phyloP scores from a whole-genome alignment of 805 yeast species.

The Metschnikowia similis region DNA sequence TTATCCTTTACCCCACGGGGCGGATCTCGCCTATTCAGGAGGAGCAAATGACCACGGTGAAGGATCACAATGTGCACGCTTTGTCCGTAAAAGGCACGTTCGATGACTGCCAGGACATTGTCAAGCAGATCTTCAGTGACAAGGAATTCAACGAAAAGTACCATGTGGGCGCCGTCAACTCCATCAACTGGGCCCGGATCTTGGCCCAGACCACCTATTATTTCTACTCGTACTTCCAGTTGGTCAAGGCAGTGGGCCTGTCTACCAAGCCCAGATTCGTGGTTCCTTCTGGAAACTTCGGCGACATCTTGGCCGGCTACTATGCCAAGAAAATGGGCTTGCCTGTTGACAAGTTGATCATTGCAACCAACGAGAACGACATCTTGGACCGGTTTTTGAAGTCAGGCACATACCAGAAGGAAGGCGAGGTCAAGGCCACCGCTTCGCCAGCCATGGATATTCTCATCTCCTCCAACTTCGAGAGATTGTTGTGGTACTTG shows the following conservation, averaged over 20 bases:
- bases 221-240: constrained; percentile 84
- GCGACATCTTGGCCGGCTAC: constrained; percentile 96
- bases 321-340: constrained; percentile 94
- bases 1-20: constrained; percentile 94
- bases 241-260: constrained; percentile 35
- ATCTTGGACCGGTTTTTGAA: constrained; percentile 89
- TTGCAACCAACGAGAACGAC: constrained; percentile 95
- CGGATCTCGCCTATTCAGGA: constrained; percentile 97
- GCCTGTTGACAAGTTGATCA: constrained; percentile 79
- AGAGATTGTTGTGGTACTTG: constrained; percentile 92
- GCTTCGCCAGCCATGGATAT: constrained; percentile 99
- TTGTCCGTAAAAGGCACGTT: constrained; percentile 93
- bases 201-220: constrained; percentile 97
- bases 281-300: constrained; percentile 98
- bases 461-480: constrained; percentile 90
- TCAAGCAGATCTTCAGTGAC: constrained; percentile 90
- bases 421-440: constrained; percentile 74
- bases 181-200: constrained; percentile 98
- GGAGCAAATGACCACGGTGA: constrained; percentile 96
- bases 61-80: constrained; percentile 90
- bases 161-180: constrained; percentile 96
- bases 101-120: constrained; percentile 97
- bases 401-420: constrained; percentile 80
- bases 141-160: constrained; percentile 78
- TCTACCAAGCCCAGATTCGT: constrained; percentile 63